Base-by-base conservation (phyloP, 306 rosid species). In the Morella rubra region DNA sequence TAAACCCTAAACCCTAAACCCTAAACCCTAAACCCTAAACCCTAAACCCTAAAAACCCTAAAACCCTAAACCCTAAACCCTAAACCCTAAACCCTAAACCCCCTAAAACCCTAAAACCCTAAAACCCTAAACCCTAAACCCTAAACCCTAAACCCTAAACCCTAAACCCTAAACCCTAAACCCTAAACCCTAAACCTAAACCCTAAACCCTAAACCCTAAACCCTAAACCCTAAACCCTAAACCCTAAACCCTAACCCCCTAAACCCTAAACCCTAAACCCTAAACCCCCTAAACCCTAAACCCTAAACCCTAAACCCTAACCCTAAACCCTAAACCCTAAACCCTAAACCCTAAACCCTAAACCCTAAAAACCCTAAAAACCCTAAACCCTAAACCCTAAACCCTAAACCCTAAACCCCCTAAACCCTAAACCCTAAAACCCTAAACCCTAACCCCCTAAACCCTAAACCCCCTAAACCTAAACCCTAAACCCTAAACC, bases 41-140 rank as follows among this genome's bases (percentile, higher is more conserved):
- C 78, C 45, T 20, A 45, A 74, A 74, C 58, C 70, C 56, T 18
- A n/a, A n/a, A n/a, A 44, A 74, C 64, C 58, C 71, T 53, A 44
- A 74, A 74, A 45, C 56, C 78, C 75, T 51, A 71, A 71, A 71
- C 62, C 75, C 58, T 74, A 74, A 74, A 74, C 71, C 78, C 73
- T 68, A 68, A 68, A 68, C 73, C 52, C 60, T 20, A 74, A 59
- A 44, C 78, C 71, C 11, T 2, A 74, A 61, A 44, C 75, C 78
- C 78, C 24, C n/a, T n/a, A n/a, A 40, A 74, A 46, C 51, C 78
- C 78, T 44, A 37, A 37, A 74, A 59, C 13, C 76, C 65, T 27
- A 68, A 68, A 41, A 41, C 52, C 73, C 73, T 16, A 42, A 68
- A 40, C 2, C 73, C 69, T 49, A 16, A 16, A 58, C 22, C 58